Conservation (phyloP, 2,329 filamentous ascomycete genomes). For the Microsporum canis region DNA sequence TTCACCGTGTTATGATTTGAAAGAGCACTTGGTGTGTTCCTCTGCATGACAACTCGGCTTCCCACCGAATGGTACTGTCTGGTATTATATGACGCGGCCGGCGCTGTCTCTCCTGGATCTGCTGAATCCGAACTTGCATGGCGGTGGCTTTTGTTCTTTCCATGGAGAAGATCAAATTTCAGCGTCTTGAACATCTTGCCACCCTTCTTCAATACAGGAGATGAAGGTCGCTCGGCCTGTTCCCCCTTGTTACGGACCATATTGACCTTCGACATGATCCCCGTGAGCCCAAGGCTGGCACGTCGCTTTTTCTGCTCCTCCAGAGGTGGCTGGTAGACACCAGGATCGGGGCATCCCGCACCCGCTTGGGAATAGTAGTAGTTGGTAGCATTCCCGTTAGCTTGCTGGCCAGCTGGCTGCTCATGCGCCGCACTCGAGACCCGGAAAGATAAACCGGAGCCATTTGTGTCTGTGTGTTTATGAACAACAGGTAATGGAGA, state of each 20-base stretch:
- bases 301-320: conserved; percentile 2
- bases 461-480: background rate
- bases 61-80: background rate
- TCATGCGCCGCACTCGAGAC: background rate
- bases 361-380: background rate
- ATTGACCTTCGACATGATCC: conserved; percentile 2
- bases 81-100: background rate
- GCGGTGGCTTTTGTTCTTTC: background rate
- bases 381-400: background rate
- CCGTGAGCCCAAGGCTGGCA: background rate
- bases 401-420: background rate
- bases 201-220: background rate
- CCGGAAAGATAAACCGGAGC: background rate
- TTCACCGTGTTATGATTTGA: background rate
- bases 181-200: background rate
- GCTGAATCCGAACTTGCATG: background rate
- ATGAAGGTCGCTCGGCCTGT: background rate
- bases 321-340: background rate
- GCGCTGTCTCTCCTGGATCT: background rate
- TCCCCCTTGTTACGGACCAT: background rate
- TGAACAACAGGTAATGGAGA: background rate
- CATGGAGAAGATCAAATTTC: background rate
- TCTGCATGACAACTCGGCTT: background rate
- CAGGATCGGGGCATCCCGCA: background rate
- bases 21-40: background rate